Base-by-base conservation (phyloP, 345 rosid genomes). In the Abelmoschus esculentus region DNA sequence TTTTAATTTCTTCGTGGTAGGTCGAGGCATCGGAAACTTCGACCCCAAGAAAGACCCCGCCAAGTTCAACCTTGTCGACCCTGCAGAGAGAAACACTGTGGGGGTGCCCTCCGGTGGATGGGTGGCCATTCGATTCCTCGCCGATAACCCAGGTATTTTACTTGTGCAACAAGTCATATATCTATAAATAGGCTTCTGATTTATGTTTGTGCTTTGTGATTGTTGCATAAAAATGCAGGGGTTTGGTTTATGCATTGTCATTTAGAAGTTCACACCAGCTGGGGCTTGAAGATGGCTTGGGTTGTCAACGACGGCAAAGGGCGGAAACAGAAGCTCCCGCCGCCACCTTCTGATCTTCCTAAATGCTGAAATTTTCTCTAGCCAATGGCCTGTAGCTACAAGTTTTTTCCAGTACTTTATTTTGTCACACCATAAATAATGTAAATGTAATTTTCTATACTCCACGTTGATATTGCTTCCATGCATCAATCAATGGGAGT, bases 251-350 rank as follows among this genome's bases (percentile, higher is more conserved):
- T 82, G 86, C 87, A 86, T 13, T 83, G 87, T 60, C 85, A 86
- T 74, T 40, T 82, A 57, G 85, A 84, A 65, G 85, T 86, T 15
- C 87, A 82, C 73, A 82, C 86, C 2, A 82, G 85, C 73, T 84
- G 88, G 88, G 90, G 88, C 2, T 71, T 86, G 77, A 84, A 84
- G 73, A 84, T 86, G 88, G 86, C 80, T 6, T 86, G 86, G 88
- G 28, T 84, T 47, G 86, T 84, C 29, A 70, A 7, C n/a, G 84
- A 81, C 56, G 86, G 90, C 4, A 78, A 79, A 42, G 65, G 75
- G 5, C 72, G 61, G 18, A 65, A 76, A 34, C 86, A 86, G 65
- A 84, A 77, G 61, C 79, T 86, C 44, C 88, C 74, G 17, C 84
- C 81, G 3, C 85, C 85, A 4, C 84, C 90, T 31, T 73, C 85